Evolutionary conservation across 371 early-diverging fungal genomes (phyloP), one percentile per base, ranked within the genome.

Genomic region (Mortierella polycephala): DNA sequence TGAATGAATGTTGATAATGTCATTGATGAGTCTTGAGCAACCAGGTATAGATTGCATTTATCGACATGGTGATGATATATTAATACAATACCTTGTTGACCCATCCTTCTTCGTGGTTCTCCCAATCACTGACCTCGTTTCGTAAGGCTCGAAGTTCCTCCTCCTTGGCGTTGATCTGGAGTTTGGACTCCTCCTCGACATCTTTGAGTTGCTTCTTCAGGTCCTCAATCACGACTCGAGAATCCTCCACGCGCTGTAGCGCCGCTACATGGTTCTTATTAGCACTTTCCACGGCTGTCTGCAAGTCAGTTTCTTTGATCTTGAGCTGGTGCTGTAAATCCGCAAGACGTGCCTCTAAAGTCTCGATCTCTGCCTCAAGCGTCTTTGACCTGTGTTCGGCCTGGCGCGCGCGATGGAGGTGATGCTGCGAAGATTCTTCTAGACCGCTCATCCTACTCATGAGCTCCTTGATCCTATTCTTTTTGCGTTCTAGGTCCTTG

Each of bases 51-150:
- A 44, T 12, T 5, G 3, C 13, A 10, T 1, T 8, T n/a, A 54
- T n/a, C n/a, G 7, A 18, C 14, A 5, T 4, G 5, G n/a, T 9
- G 7, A 39, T 9, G 13, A 12, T 8, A 12, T 7, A 13, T 11
- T 2, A 9, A 53, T 30, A 37, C 13, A n/a, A 7, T 60, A 71
- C 72, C 66, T 62, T 71, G 40, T 37, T 54, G 9, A 71, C 47
- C 74, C 74, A 74, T 18, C 52, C 55, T 12, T 59, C 69, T 37
- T 74, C 74, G 20, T 74, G 74, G n/a, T 68, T 50, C 52, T 64
- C 61, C 74, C 74, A 74, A 11, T 42, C 47, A 49, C 60, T 42
- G 46, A 74, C n/a, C n/a, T 69, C 57, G 16, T 50, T 13, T 14
- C 18, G 8, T 40, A 74, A 49, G 3, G 0, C 30, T 8, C 30